Evolutionary conservation across 2,329 filamentous ascomycete species (phyloP).

Genomic region (Phialocephala subalpina): DNA sequence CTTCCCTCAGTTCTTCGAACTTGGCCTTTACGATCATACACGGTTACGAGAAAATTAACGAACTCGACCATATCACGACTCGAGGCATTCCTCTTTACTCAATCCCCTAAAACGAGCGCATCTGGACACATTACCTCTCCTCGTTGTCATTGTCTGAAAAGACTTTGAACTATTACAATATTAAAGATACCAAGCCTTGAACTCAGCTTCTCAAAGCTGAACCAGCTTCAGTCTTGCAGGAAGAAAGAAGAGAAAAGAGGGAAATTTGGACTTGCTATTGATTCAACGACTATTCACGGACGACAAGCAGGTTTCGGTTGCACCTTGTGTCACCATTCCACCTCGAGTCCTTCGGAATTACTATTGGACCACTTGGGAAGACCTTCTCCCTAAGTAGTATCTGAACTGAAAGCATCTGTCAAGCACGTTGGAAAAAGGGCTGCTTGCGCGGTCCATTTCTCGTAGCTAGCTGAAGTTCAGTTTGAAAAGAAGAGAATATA

Average conservation of each 20-base stretch:
- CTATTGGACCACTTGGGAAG: neutral
- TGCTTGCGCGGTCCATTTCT: neutral
- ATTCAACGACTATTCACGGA: neutral
- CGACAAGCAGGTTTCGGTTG: neutral
- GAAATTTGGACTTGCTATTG: neutral
- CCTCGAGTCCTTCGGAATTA: neutral
- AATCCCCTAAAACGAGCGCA: neutral
- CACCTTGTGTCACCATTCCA: neutral
- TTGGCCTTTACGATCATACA: neutral
- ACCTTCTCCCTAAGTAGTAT: neutral
- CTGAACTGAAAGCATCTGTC: neutral
- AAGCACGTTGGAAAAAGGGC: neutral
- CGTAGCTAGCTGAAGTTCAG: conserved; percentile 3
- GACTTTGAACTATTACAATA: neutral
- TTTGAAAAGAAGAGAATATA: neutral
- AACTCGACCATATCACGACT: neutral
- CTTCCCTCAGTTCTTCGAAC: neutral
- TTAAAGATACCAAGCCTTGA: neutral
- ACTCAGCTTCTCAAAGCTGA: neutral
- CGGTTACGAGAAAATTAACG: neutral
- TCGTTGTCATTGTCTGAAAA: neutral
- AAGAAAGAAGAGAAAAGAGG: neutral
- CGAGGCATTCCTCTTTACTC: too few relatives aligned
- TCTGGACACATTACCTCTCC: neutral
- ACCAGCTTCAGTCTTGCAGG: neutral